phyloP scores from a whole-genome alignment of 2,329 filamentous ascomycete genomes.

The Aspergillus nomiae region DNA sequence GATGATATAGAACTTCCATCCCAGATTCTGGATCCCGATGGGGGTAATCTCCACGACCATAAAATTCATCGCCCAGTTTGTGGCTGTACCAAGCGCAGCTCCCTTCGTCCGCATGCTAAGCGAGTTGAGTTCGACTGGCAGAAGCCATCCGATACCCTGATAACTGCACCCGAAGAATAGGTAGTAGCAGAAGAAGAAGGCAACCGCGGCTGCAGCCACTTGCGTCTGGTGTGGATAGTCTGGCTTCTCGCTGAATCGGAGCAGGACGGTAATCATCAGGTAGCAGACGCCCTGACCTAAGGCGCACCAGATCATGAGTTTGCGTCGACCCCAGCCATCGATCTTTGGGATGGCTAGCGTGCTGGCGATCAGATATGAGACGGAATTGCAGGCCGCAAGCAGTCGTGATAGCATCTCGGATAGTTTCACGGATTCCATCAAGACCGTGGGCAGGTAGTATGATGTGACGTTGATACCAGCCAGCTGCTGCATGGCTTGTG shows the following conservation, averaged over 20 bases:
- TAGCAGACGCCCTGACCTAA: conserved; percentile 53
- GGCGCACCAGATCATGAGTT: conserved; percentile 53
- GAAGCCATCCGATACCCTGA: conserved; percentile 43
- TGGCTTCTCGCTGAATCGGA: conserved; percentile 26
- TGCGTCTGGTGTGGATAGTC: conserved; percentile 40
- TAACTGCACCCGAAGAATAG: conserved; percentile 43
- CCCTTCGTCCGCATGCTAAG: conserved; percentile 38
- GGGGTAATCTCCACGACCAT: conserved; percentile 38
- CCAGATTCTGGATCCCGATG: conserved; percentile 32
- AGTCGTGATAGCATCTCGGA: conserved; percentile 43
- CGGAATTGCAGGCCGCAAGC: conserved; percentile 48
- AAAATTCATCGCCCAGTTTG: conserved; percentile 37
- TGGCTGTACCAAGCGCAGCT: conserved; percentile 32
- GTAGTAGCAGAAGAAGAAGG: conserved; percentile 48
- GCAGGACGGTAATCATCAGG: conserved; percentile 50
- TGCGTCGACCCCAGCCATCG: conserved; percentile 51
- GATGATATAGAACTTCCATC: conserved; percentile 35
- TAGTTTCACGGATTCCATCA: conserved; percentile 46
- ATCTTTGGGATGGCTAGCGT: conserved; percentile 48
- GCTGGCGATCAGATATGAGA: conserved; percentile 50
- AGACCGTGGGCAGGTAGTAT: conserved; percentile 45
- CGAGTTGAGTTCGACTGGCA: conserved; percentile 38
- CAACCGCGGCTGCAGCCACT: conserved; percentile 51
- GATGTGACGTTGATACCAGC: conserved; percentile 41
- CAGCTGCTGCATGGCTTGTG: conserved; percentile 42